Conservation (phyloP, 192 early-diverging fungal species). For the Entomortierella chlamydospora region DNA sequence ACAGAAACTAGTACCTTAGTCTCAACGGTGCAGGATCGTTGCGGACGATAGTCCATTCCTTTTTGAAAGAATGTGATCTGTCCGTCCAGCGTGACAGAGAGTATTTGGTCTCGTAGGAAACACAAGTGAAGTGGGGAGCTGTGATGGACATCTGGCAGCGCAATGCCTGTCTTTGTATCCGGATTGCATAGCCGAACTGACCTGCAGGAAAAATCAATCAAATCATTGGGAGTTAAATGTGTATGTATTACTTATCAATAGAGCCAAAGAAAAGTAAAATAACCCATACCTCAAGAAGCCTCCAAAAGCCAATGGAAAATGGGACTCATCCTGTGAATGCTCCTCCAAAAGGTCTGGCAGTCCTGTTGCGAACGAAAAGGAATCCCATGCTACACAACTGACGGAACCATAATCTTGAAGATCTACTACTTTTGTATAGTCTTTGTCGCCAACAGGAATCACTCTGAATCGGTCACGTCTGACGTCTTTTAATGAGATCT, state of each 20-base stretch:
- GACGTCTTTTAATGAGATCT: conserved; percentile 10
- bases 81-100: conserved; percentile 31
- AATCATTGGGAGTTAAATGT: too few species aligned
- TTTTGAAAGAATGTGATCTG: conserved; percentile 29
- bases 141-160: conserved; percentile 26
- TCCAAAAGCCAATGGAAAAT: neutral
- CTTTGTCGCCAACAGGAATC: neutral
- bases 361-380: neutral
- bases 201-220: neutral
- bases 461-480: neutral
- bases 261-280: too few species aligned
- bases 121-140: conserved; percentile 26
- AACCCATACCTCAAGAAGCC: conserved; percentile 4
- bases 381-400: conserved; percentile 39
- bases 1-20: conserved; percentile 16
- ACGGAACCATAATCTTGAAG: conserved; percentile 11
- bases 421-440: conserved; percentile 2
- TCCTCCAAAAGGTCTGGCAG: neutral
- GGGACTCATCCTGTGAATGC: neutral
- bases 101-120: conserved; percentile 13
- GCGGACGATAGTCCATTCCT: conserved; percentile 1
- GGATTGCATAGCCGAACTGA: conserved; percentile 18
- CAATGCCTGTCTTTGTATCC: neutral
- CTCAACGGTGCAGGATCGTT: conserved; percentile 11
- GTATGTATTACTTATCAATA: too few species aligned